Conservation (phyloP, 2,329 filamentous ascomycete species). For the Paracoccidioides brasiliensis region DNA sequence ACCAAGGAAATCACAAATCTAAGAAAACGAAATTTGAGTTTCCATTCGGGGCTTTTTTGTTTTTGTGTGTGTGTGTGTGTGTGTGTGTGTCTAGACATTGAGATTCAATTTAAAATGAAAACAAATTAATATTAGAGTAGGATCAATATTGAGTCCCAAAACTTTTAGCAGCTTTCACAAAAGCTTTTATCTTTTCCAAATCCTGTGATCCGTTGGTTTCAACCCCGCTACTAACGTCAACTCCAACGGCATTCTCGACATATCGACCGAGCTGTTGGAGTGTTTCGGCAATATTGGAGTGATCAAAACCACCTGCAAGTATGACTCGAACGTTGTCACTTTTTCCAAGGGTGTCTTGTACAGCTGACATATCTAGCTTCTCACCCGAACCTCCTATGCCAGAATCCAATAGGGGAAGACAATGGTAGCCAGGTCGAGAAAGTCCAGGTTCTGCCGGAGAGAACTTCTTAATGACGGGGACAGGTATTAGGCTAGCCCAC, state of each 20-base stretch:
- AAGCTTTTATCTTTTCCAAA: slow-evolving; percentile 64
- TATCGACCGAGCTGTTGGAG: slow-evolving; percentile 51
- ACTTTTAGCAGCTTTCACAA: slow-evolving; percentile 61
- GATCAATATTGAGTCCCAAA: slow-evolving; percentile 17
- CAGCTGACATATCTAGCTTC: slow-evolving; percentile 56
- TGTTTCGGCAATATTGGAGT: slow-evolving; percentile 60
- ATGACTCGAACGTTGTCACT: slow-evolving; percentile 63
- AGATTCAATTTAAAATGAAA: not conserved
- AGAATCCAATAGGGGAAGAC: slow-evolving; percentile 72
- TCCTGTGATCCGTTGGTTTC: slow-evolving; percentile 73
- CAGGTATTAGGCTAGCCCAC: slow-evolving; percentile 78
- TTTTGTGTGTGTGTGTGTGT: too few species aligned
- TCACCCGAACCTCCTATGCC: slow-evolving; percentile 72
- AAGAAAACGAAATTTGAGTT: too few species aligned
- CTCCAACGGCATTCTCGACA: slow-evolving; percentile 55
- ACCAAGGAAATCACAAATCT: too few species aligned
- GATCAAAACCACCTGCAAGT: slow-evolving; percentile 71
- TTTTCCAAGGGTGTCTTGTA: slow-evolving; percentile 51
- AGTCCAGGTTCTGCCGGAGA: slow-evolving; percentile 61
- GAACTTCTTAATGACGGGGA: slow-evolving; percentile 82
- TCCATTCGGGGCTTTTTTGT: too few species aligned
- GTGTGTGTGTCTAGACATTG: not conserved
- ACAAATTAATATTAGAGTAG: not conserved
- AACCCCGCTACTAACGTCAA: slow-evolving; percentile 91
- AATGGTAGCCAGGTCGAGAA: slow-evolving; percentile 64